phyloP scores from a whole-genome alignment of 1,284 basidiomycete species.

The Schizopora paradoxa region DNA sequence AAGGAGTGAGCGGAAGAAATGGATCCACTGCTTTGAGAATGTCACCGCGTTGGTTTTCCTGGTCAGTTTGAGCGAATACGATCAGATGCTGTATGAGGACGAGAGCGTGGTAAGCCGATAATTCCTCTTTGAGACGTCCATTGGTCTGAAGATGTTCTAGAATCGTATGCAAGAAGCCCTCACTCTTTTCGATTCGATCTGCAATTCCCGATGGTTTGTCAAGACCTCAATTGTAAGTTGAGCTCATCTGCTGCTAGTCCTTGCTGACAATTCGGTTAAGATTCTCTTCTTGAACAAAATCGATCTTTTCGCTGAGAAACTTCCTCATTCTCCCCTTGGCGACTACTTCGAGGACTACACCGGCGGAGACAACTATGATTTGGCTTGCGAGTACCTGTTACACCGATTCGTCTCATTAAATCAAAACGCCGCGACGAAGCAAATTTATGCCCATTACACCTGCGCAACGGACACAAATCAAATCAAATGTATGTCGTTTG shows the following conservation, averaged over 20 bases:
- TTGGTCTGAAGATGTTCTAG: constrained; percentile 32
- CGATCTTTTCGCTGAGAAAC: constrained; percentile 92
- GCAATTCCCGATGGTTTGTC: constrained; percentile 92
- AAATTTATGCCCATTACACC: constrained; percentile 86
- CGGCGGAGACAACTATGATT: constrained; percentile 81
- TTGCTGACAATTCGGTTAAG: constrained; percentile 31
- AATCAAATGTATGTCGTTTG: constrained; percentile 67
- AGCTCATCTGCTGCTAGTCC: background rate
- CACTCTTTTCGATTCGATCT: constrained; percentile 94
- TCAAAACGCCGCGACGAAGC: constrained; percentile 81
- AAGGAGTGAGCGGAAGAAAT: constrained; percentile 90
- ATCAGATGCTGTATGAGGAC: constrained; percentile 91
- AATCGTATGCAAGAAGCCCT: constrained; percentile 97
- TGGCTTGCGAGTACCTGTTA: constrained; percentile 80
- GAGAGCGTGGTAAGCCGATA: constrained; percentile 74
- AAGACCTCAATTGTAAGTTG: constrained; percentile 77
- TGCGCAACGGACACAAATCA: constrained; percentile 88
- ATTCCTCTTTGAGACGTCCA: constrained; percentile 12
- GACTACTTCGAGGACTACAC: constrained; percentile 87
- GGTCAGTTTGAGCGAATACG: constrained; percentile 90
- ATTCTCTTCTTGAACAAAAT: constrained; percentile 95
- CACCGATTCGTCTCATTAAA: constrained; percentile 86
- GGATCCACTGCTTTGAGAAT: constrained; percentile 97
- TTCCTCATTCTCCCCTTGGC: constrained; percentile 79
- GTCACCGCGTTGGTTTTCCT: constrained; percentile 94